A percentile compares a stretch with the other conserved stretches of the same genome.
phyloP scores from a whole-genome alignment of 2,329 filamentous ascomycete genomes.

The Penicillium expansum region DNA sequence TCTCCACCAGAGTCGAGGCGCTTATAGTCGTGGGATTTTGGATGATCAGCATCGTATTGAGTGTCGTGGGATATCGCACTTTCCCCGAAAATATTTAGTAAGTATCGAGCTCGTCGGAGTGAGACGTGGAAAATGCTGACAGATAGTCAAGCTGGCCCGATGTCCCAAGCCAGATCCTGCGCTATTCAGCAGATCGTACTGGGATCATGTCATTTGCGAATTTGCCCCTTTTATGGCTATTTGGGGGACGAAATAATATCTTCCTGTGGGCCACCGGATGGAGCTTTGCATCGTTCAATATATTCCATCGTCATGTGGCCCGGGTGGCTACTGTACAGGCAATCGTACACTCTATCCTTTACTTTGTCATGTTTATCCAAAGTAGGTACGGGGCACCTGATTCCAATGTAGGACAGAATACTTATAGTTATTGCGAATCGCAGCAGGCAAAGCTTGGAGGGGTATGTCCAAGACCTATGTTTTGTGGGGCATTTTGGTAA shows the following conservation, averaged over 20 bases:
- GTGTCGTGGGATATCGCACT: conserved; percentile 45
- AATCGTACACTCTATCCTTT: conserved; percentile 61
- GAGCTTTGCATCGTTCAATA: conserved; percentile 65
- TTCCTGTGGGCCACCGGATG: conserved; percentile 67
- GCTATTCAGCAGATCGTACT: conserved; percentile 62
- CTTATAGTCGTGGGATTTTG: conserved; percentile 47
- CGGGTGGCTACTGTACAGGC: conserved; percentile 61
- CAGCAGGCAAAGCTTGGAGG: conserved; percentile 28
- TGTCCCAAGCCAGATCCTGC: conserved; percentile 42
- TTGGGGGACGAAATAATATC: conserved; percentile 65
- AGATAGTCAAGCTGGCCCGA: conserved; percentile 27
- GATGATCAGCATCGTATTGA: conserved; percentile 45
- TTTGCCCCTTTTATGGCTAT: conserved; percentile 64
- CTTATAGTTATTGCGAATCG: not conserved
- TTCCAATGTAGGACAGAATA: not conserved
- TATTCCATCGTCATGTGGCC: conserved; percentile 66
- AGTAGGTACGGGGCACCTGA: conserved; percentile 16
- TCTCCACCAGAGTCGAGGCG: conserved; percentile 50
- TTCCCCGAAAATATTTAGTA: conserved; percentile 51
- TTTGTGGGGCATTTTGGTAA: conserved; percentile 32
- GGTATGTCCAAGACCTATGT: conserved; percentile 30
- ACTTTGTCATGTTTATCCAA: conserved; percentile 44
- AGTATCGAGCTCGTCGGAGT: conserved; percentile 11
- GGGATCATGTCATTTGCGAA: conserved; percentile 64
- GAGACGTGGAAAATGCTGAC: conserved; percentile 1